These are phyloP conservation scores for Diaporthe sp. DNA, from an alignment of 2,329 filamentous ascomycete genomes.

Conservation along the genomic window DNA sequence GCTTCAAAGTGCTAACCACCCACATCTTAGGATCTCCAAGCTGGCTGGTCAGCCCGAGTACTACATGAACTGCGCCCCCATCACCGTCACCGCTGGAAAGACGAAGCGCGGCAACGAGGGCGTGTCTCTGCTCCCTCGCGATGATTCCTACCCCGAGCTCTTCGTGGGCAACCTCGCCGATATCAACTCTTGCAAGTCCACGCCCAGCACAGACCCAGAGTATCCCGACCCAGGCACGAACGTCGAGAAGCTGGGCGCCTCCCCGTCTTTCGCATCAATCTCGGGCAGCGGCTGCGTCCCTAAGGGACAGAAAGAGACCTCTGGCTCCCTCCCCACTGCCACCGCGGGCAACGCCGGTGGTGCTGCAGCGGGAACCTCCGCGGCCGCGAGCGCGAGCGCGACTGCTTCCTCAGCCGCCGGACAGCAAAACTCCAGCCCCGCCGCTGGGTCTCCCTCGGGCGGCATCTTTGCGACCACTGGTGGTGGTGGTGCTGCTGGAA, in stretches of 20 bases:
- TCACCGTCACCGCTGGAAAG: constrained; percentile 70
- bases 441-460: neutral
- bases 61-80: constrained; percentile 95
- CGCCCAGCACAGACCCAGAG: constrained; percentile 37
- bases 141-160: constrained; percentile 54
- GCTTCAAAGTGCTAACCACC: neutral
- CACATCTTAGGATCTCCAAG: constrained; percentile 61
- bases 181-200: constrained; percentile 38
- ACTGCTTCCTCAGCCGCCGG: neutral
- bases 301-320: constrained; percentile 37
- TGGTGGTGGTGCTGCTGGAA: neutral
- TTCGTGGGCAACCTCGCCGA: constrained; percentile 41
- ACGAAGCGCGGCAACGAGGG: constrained; percentile 61
- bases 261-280: constrained; percentile 33
- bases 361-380: neutral
- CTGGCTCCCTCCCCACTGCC: constrained; percentile 40
- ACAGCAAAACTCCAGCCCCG: neutral
- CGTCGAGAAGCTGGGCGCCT: constrained; percentile 40
- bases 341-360: constrained; percentile 18
- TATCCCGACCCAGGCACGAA: constrained; percentile 45
- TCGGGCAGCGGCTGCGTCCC: constrained; percentile 38
- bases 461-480: constrained; percentile 18
- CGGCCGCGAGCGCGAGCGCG: constrained; percentile 22
- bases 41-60: constrained; percentile 92
- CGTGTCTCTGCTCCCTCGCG: constrained; percentile 3